Conservation (phyloP, 2,329 filamentous ascomycete species). For the Onygena corvina region DNA sequence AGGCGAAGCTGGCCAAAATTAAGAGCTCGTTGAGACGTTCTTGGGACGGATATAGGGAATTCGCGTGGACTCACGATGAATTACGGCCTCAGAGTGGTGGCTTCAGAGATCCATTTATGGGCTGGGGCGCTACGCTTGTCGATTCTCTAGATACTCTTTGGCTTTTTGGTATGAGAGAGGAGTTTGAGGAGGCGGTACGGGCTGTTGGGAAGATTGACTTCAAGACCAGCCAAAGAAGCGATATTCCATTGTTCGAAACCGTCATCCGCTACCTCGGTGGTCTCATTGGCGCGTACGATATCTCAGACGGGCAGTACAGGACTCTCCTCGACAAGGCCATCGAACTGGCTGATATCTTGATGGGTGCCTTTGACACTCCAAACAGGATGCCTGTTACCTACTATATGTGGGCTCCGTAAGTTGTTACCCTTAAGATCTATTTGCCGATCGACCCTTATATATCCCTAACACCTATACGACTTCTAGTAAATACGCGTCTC, state of each 20-base stretch:
- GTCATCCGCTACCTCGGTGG: slow-evolving; percentile 45
- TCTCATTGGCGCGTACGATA: slow-evolving; percentile 42
- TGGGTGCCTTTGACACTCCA: slow-evolving; percentile 31
- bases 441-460: slow-evolving; percentile 7
- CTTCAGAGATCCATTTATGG: slow-evolving; percentile 49
- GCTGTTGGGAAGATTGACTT: slow-evolving; percentile 46
- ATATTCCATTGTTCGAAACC: slow-evolving; percentile 39
- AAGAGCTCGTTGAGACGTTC: slow-evolving; percentile 43
- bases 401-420: slow-evolving; percentile 65
- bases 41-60: slow-evolving; percentile 49
- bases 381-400: slow-evolving; percentile 22
- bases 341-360: slow-evolving; percentile 45
- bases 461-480: slow-evolving; percentile 59
- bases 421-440: slow-evolving; percentile 13
- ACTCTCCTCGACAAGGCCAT: slow-evolving; percentile 41
- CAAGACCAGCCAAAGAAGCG: slow-evolving; percentile 25
- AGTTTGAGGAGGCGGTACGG: slow-evolving; percentile 44
- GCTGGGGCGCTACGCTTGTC: slow-evolving; percentile 50
- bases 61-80: slow-evolving; percentile 55
- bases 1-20: slow-evolving; percentile 36
- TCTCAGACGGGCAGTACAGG: slow-evolving; percentile 45
- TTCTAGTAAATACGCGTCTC: slow-evolving; percentile 46
- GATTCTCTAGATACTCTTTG: slow-evolving; percentile 51
- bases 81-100: slow-evolving; percentile 45
- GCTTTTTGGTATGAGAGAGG: slow-evolving; percentile 49